Evolutionary conservation across 1,284 basidiomycete genomes (phyloP), one percentile per base, ranked within the genome.

Genomic region (Phellopilus nigrolimitatus): DNA sequence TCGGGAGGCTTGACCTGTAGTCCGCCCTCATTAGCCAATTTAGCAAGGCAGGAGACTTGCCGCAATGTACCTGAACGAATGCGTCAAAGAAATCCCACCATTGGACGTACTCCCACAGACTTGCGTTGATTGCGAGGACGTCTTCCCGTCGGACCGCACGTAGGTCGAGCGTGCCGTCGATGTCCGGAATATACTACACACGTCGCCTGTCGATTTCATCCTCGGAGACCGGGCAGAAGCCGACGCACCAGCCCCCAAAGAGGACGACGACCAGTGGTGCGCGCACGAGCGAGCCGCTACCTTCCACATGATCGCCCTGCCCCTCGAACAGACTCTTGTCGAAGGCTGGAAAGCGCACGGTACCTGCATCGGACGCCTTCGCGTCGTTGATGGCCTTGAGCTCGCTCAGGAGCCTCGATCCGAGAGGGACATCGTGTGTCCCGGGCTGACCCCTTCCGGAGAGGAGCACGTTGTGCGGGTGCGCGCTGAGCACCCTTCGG

Each of bases 161-260:
- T 60, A 60, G 70, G 31, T 65, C 46, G 13, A 53, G 38, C 19
- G 48, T 64, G 28, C 73, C 69, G 21, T 66, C 66, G 12, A 84
- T 66, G 4, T 71, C 72, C 3, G 69, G 61, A 1, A 67, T 60
- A 12, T 64, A 62, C 10, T 54, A 56, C 47, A 44, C 70, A 65
- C 59, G 75, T 15, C 66, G 60, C 25, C 57, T 51, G 31, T 66
- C 59, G 17, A 91, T 64, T 56, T 79, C 77, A 22, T 68, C 64
- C 13, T 56, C 48, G 0, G 73, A 61, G 15, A 80, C 71, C 7
- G 87, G 81, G 55, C 75, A 76, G 60, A 91, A 91, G 1, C 88
- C 88, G 4, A 84, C 78, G 64, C 82, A 88, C 88, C 88, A 90
- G 6, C 88, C 89, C 66, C 94, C 91, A 43, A 97, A 72, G 40